Percentiles rank a stretch among this genome's conserved stretches.
These are phyloP conservation scores for Hortiboletus campestris DNA, from an alignment of 768 basidiomycete species.

Conservation along the genomic window DNA sequence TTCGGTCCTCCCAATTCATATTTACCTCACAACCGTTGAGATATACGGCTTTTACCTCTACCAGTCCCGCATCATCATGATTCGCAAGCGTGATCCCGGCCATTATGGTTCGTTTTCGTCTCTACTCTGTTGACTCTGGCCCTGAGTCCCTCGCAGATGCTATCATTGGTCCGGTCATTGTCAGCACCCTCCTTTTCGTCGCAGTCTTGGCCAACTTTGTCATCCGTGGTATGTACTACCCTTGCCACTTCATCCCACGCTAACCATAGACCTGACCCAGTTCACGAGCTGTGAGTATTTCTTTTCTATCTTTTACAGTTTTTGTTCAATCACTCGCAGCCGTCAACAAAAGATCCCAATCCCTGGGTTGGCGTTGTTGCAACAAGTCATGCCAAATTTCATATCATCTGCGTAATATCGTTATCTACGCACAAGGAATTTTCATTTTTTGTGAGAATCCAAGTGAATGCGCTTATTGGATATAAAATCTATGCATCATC, in stretches of 20 bases:
- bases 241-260: neutral
- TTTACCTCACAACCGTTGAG: conserved; percentile 34
- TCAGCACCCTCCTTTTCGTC: conserved; percentile 80
- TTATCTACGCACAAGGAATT: neutral
- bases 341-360: conserved; percentile 28
- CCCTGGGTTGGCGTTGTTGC: conserved; percentile 28
- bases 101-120: conserved; percentile 67
- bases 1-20: neutral
- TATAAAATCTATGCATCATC: neutral
- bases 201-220: conserved; percentile 88
- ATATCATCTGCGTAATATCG: conserved; percentile 11
- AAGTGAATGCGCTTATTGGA: neutral
- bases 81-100: conserved; percentile 82
- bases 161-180: conserved; percentile 76
- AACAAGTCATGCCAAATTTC: conserved; percentile 21
- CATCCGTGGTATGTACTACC: conserved; percentile 64
- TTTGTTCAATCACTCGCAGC: conserved; percentile 7
- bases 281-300: conserved; percentile 55
- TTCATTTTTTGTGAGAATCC: neutral
- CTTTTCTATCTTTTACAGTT: neutral
- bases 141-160: conserved; percentile 51
- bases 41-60: conserved; percentile 86
- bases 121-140: neutral
- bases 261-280: conserved; percentile 32
- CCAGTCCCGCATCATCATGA: conserved; percentile 87